A percentile compares a stretch with the other conserved stretches of the same genome.
These are phyloP conservation scores for Colletotrichum orbiculare DNA, from an alignment of 2,329 filamentous ascomycete species.

Conservation along the genomic window DNA sequence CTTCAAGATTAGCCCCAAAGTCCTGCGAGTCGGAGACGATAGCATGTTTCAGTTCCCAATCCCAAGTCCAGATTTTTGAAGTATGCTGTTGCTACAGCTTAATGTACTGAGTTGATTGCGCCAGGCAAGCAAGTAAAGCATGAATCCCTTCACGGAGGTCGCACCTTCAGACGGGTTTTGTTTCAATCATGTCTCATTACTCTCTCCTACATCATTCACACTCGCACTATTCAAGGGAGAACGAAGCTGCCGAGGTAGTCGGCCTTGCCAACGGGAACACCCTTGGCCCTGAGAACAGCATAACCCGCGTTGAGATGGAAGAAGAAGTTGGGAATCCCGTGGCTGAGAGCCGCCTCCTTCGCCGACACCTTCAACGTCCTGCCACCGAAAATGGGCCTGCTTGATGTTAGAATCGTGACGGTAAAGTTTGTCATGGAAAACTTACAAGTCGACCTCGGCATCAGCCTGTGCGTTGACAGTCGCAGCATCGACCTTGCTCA, in stretches of 20 bases:
- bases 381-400: constrained; percentile 28
- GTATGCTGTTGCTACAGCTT: no score
- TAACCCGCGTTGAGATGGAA: constrained; percentile 70
- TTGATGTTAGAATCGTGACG: neutral
- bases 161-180: neutral
- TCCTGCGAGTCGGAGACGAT: no score
- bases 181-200: neutral
- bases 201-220: fast-evolving
- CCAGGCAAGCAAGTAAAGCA: no score
- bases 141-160: no score
- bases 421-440: constrained; percentile 1
- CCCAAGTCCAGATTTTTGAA: no score
- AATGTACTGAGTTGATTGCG: no score
- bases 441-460: constrained; percentile 42
- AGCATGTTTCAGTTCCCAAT: no score
- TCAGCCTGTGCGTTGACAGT: constrained; percentile 42
- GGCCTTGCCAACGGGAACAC: constrained; percentile 67
- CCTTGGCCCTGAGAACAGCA: constrained; percentile 64
- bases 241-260: constrained; percentile 57
- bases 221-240: neutral
- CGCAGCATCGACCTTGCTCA: constrained; percentile 42
- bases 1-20: no score
- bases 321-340: constrained; percentile 67
- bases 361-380: constrained; percentile 35
- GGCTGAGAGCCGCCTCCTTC: constrained; percentile 54